phyloP scores from a whole-genome alignment of 495 filamentous ascomycete species.

The Glonium stellatum region DNA sequence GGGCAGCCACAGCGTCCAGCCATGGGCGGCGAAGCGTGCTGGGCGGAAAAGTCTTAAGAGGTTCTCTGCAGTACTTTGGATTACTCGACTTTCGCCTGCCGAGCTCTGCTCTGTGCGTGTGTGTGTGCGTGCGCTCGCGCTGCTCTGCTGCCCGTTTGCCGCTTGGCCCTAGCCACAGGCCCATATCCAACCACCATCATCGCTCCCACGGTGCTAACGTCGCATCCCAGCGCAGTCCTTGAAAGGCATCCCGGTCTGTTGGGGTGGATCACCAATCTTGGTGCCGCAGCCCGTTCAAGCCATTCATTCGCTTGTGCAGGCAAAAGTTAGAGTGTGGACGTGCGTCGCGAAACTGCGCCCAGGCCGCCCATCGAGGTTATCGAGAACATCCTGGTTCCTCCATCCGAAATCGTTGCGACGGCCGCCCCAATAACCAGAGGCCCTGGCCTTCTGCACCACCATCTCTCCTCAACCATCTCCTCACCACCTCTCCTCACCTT shows the following conservation, averaged over 20 bases:
- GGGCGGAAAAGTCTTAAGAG: not conserved
- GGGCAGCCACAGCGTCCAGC: not conserved
- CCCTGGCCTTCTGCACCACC: slow-evolving; percentile 16
- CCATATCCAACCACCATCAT: not conserved
- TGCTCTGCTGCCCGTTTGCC: not conserved
- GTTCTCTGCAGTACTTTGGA: not conserved
- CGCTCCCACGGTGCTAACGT: not conserved
- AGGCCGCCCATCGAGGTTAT: slow-evolving; percentile 6
- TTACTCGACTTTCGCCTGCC: not conserved
- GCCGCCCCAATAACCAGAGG: slow-evolving; percentile 18
- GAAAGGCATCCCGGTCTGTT: slow-evolving; percentile 15
- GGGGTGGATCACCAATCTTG: slow-evolving; percentile 11
- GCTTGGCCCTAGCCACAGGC: slow-evolving; percentile 1
- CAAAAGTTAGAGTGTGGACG: slow-evolving; percentile 3
- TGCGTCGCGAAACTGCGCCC: not conserved
- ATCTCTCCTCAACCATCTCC: slow-evolving; percentile 17
- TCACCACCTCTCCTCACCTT: slow-evolving; percentile 11
- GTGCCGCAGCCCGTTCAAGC: slow-evolving; percentile 7
- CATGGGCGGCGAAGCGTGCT: not conserved
- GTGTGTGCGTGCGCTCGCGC: not conserved
- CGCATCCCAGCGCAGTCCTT: slow-evolving; percentile 9
- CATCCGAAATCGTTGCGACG: slow-evolving; percentile 20
- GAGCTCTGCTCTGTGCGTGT: not conserved
- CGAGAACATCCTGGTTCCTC: slow-evolving; percentile 15
- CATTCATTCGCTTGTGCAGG: slow-evolving; percentile 5